Conservation (phyloP, 75 land plant species). For the Ceratopteris richardii region DNA sequence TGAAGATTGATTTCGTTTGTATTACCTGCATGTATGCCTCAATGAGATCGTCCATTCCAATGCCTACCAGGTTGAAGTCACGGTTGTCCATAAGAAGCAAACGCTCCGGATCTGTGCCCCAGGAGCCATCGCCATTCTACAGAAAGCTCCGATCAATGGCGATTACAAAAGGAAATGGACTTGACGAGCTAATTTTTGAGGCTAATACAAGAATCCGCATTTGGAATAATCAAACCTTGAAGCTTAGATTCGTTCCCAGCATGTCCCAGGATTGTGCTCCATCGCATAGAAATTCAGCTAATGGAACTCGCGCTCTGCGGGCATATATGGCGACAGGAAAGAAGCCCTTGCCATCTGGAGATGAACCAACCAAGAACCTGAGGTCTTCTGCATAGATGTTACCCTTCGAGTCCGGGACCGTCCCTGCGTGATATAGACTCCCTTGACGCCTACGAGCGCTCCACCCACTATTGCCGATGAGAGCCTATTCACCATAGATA, state of each 20-base stretch:
- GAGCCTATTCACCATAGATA: too few species aligned
- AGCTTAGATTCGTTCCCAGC: constrained; percentile 27
- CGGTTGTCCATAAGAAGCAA: constrained; percentile 22
- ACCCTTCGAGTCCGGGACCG: constrained; percentile 27
- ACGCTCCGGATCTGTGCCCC: constrained; percentile 25
- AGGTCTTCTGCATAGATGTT: constrained; percentile 33
- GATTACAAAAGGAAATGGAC: too few species aligned
- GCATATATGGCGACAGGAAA: constrained; percentile 35
- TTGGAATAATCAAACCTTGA: too few species aligned
- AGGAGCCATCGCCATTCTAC: constrained; percentile 23
- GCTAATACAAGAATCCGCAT: too few species aligned
- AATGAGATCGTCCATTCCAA: constrained; percentile 27
- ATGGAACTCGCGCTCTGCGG: constrained; percentile 22
- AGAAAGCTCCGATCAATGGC: too few species aligned
- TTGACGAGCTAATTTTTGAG: too few species aligned
- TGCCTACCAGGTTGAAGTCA: constrained; percentile 24
- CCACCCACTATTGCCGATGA: constrained; percentile 30
- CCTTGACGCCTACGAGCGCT: constrained; percentile 19
- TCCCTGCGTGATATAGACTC: constrained; percentile 27
- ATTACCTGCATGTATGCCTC: constrained; percentile 35
- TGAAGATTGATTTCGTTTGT: too few species aligned
- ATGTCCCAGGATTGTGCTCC: constrained; percentile 29
- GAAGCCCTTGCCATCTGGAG: constrained; percentile 28
- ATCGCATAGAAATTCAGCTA: constrained; percentile 12
- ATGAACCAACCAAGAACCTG: constrained; percentile 26